Evolutionary conservation across 306 rosid species (phyloP).

Genomic region (Argentina anserina): DNA sequence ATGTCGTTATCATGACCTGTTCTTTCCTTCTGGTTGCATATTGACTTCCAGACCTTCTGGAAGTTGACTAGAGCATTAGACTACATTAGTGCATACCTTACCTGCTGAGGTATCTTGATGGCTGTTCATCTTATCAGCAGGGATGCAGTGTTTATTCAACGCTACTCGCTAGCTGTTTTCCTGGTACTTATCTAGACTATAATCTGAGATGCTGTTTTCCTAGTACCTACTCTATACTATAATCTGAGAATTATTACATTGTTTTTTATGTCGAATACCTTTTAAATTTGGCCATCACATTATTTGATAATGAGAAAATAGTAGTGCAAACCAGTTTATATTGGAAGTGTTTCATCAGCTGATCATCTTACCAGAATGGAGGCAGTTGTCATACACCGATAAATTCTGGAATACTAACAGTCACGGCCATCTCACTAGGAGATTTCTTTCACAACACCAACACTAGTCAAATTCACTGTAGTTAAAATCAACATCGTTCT

Average conservation of each 20-base stretch:
- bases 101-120: no score
- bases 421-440: background rate
- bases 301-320: background rate
- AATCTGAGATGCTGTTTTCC: background rate
- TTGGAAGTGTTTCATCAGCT: background rate
- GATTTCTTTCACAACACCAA: background rate
- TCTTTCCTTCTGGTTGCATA: background rate
- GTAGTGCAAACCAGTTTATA: background rate
- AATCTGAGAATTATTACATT: constrained; percentile 3
- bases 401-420: background rate
- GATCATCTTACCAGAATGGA: background rate
- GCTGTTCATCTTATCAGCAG: no score
- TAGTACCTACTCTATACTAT: background rate
- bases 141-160: no score
- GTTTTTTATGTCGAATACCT: background rate
- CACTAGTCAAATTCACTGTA: background rate
- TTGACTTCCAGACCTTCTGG: background rate
- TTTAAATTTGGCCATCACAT: background rate
- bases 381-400: background rate
- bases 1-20: background rate
- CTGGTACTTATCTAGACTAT: no score
- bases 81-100: background rate
- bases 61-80: background rate
- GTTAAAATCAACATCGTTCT: background rate
- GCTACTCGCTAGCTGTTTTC: no score